These are phyloP conservation scores for Trypanosoma vivax DNA, from an alignment of 208 protist species.

Conservation along the genomic window DNA sequence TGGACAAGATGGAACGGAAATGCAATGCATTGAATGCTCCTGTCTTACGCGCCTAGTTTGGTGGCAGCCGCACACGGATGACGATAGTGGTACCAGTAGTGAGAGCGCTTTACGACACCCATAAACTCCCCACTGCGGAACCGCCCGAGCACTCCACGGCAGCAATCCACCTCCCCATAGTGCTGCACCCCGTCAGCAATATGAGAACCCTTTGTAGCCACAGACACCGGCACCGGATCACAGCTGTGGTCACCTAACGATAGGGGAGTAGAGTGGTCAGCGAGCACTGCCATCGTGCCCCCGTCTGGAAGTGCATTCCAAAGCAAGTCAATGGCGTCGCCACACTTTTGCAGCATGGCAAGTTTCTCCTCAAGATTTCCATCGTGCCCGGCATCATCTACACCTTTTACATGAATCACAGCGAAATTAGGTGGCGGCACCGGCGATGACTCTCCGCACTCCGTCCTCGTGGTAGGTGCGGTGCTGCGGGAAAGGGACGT, in stretches of 20 bases:
- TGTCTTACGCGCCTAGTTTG: background rate
- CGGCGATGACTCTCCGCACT: slow-evolving; percentile 1
- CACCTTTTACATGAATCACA: slow-evolving; percentile 72
- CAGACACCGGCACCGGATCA: slow-evolving; percentile 58
- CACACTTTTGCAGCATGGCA: slow-evolving; percentile 39
- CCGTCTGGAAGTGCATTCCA: slow-evolving; percentile 43
- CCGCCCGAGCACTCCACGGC: slow-evolving; percentile 27
- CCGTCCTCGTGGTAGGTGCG: too few relatives aligned
- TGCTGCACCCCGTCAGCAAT: slow-evolving; percentile 31
- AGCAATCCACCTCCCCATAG: slow-evolving; percentile 47
- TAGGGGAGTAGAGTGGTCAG: slow-evolving; percentile 60
- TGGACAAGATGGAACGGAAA: background rate
- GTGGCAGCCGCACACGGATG: background rate
- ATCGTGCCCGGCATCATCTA: slow-evolving; percentile 67
- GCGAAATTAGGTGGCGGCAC: slow-evolving; percentile 32
- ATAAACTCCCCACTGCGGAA: slow-evolving; percentile 49
- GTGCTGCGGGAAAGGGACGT: too few relatives aligned
- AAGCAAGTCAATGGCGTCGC: slow-evolving; percentile 36
- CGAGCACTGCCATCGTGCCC: slow-evolving; percentile 43
- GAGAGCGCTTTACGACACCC: slow-evolving; percentile 41
- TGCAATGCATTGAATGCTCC: background rate
- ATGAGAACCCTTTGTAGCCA: slow-evolving; percentile 30
- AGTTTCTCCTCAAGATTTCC: slow-evolving; percentile 33
- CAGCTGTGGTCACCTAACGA: slow-evolving; percentile 60
- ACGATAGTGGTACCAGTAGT: slow-evolving; percentile 49